Conservation (phyloP, 176 grass and related monocot species). For the Cenchrus fungigraminus region DNA sequence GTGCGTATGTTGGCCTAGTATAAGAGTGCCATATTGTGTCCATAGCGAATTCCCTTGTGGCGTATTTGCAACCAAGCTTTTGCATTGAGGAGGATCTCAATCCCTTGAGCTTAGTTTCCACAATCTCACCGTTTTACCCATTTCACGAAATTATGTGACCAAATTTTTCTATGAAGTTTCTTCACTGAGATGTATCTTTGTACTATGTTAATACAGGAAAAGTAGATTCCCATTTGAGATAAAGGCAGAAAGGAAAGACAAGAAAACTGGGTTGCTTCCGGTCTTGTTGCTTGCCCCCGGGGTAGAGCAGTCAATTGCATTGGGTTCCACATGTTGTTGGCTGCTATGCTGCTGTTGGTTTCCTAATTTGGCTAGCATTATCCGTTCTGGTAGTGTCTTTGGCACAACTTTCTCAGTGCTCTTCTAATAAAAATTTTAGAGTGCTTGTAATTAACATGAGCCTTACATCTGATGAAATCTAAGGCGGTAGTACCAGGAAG, state of each 20-base stretch:
- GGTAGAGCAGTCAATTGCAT: neutral
- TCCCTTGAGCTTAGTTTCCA: neutral
- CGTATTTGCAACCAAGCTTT: neutral
- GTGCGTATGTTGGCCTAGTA: neutral
- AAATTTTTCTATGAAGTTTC: neutral
- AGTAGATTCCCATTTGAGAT: neutral
- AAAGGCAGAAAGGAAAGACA: neutral
- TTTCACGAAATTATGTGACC: neutral
- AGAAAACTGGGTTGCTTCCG: neutral
- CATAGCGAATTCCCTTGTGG: neutral
- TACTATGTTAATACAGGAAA: neutral
- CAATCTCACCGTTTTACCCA: neutral
- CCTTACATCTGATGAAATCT: too few species aligned
- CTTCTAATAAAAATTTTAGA: too few species aligned
- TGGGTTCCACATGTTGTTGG: neutral
- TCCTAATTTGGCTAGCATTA: neutral
- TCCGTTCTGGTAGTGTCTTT: neutral
- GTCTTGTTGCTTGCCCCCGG: neutral
- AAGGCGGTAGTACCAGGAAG: too few species aligned
- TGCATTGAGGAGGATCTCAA: neutral
- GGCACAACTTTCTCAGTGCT: neutral
- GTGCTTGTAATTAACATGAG: too few species aligned
- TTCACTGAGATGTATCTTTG: neutral
- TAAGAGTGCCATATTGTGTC: neutral
- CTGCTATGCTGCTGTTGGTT: neutral